Conservation (phyloP, 208 protist genomes). For the Acanthamoeba royreba region DNA sequence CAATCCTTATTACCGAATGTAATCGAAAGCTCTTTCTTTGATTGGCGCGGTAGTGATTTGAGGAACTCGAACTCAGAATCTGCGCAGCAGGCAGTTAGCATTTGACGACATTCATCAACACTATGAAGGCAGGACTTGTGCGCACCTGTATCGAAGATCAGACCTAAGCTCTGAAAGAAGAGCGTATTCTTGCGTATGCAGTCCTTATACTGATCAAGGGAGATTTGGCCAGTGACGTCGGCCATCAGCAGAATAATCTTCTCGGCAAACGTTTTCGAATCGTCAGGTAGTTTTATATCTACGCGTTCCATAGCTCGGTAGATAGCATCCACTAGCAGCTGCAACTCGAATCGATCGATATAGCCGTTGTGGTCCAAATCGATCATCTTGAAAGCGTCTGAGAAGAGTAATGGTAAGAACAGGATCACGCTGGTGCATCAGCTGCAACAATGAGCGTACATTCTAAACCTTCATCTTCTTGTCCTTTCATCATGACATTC, state of each 20-base stretch:
- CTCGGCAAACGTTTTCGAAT: neutral
- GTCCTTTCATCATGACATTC: slow-evolving; percentile 40
- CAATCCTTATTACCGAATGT: slow-evolving; percentile 46
- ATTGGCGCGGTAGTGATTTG: neutral
- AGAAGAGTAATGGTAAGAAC: neutral
- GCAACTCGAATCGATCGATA: slow-evolving; percentile 34
- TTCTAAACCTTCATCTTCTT: neutral
- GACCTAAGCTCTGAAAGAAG: slow-evolving; percentile 45
- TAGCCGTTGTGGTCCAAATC: slow-evolving; percentile 36
- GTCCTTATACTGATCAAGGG: slow-evolving; percentile 4
- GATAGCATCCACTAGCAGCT: slow-evolving; percentile 39
- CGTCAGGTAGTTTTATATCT: slow-evolving; percentile 39
- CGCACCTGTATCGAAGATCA: slow-evolving; percentile 14
- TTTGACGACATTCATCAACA: neutral
- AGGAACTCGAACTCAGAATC: slow-evolving; percentile 18
- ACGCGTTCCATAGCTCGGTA: neutral
- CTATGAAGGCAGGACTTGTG: neutral
- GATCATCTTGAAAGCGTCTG: slow-evolving; percentile 48
- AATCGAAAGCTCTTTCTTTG: slow-evolving; percentile 25
- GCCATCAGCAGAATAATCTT: slow-evolving; percentile 49
- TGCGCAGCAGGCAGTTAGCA: neutral
- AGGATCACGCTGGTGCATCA: too few species aligned
- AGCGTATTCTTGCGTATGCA: slow-evolving; percentile 18
- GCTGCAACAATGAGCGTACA: too few species aligned
- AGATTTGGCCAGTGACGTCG: neutral